Evolutionary conservation across 1,139 yeast genomes (phyloP).

Genomic region (Kodamaea ohmeri): DNA sequence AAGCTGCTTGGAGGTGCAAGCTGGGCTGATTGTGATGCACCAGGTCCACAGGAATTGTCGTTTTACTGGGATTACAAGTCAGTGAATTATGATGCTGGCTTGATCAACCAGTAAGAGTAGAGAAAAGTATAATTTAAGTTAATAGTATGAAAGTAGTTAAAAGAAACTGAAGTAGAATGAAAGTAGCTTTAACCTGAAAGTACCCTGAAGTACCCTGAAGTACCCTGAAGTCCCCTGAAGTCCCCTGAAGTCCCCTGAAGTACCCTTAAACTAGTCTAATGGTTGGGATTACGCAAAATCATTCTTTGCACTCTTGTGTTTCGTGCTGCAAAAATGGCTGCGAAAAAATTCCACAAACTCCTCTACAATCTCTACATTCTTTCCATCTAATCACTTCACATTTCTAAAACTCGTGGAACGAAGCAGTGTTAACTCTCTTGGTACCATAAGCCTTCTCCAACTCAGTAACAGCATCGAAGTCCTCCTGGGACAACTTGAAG

Average conservation of each 20-base stretch:
- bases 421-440: conserved; percentile 17
- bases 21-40: conserved; percentile 13
- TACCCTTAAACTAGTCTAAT: too few relatives aligned
- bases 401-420: conserved; percentile 10
- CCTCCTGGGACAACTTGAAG: conserved; percentile 17
- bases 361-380: too few relatives aligned
- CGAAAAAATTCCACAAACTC: not conserved
- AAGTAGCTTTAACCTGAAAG: too few relatives aligned
- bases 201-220: too few relatives aligned
- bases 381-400: not conserved
- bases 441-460: conserved; percentile 18
- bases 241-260: too few relatives aligned
- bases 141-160: not conserved
- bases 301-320: too few relatives aligned
- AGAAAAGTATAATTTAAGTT: too few relatives aligned
- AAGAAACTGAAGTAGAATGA: too few relatives aligned
- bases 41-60: conserved; percentile 15
- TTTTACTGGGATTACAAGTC: conserved; percentile 33
- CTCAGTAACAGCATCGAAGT: conserved; percentile 16
- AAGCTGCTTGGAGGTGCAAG: not conserved
- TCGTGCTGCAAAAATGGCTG: not conserved
- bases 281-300: too few relatives aligned
- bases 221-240: too few relatives aligned
- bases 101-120: conserved; percentile 13
- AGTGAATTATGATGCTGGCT: conserved; percentile 26